A percentile compares a stretch with the other conserved stretches of the same genome.
Evolutionary conservation across 2,329 filamentous ascomycete species (phyloP).

Genomic region (Periconia digitata): DNA sequence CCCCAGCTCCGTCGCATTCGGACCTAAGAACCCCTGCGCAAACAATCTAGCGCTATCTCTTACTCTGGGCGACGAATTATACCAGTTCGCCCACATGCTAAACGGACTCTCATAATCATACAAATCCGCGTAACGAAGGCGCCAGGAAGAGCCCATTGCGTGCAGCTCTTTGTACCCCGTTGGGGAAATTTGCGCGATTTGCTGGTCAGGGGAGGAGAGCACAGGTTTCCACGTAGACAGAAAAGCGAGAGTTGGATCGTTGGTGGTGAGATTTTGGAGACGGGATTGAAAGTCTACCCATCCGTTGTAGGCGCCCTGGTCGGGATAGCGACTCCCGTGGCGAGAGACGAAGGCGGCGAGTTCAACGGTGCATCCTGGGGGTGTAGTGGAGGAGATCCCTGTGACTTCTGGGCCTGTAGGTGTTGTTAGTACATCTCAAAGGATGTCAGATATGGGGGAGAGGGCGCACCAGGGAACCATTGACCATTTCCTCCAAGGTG

Average conservation of each 20-base stretch:
- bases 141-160: slow-evolving; percentile 57
- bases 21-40: slow-evolving; percentile 62
- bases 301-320: slow-evolving; percentile 59
- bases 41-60: slow-evolving; percentile 65
- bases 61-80: slow-evolving; percentile 55
- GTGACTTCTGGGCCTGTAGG: slow-evolving; percentile 58
- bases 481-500: slow-evolving; percentile 45
- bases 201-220: slow-evolving; percentile 55
- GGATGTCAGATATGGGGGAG: not conserved
- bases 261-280: slow-evolving; percentile 58
- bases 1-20: slow-evolving; percentile 55
- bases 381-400: slow-evolving; percentile 56
- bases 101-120: slow-evolving; percentile 54
- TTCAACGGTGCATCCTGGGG: slow-evolving; percentile 60
- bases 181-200: slow-evolving; percentile 61
- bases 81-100: slow-evolving; percentile 67
- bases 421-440: not conserved
- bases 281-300: slow-evolving; percentile 52
- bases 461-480: slow-evolving; percentile 35
- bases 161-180: slow-evolving; percentile 65
- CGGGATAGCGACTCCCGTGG: slow-evolving; percentile 66
- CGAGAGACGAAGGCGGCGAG: slow-evolving; percentile 62
- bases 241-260: slow-evolving; percentile 56
- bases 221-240: slow-evolving; percentile 61
- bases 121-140: slow-evolving; percentile 51